Conservation (phyloP, 768 basidiomycete genomes). For the Hortiboletus campestris region DNA sequence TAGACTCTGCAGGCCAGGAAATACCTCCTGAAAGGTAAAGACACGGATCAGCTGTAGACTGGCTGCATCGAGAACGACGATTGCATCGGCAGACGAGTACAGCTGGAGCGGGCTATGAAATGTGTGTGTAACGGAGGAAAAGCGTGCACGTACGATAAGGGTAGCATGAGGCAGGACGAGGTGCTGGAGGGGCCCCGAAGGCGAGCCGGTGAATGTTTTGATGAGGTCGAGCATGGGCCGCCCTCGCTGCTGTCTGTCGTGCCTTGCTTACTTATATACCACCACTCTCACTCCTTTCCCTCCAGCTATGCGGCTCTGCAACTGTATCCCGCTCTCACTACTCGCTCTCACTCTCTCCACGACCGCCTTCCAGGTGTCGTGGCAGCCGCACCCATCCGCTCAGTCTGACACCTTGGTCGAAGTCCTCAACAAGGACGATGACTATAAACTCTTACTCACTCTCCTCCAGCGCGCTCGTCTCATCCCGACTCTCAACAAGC, state of each 20-base stretch:
- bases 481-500: conserved; percentile 86
- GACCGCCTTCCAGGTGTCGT: conserved; percentile 24
- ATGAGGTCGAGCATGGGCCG: conserved; percentile 47
- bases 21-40: conserved; percentile 79
- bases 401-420: conserved; percentile 70
- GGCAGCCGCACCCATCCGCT: conserved; percentile 19
- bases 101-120: conserved; percentile 42
- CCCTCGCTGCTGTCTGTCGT: neutral
- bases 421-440: conserved; percentile 66
- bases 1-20: conserved; percentile 53
- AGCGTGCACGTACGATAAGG: conserved; percentile 52
- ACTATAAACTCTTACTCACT: conserved; percentile 71
- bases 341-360: conserved; percentile 20
- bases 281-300: neutral
- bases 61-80: conserved; percentile 72
- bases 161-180: conserved; percentile 54
- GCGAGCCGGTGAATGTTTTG: conserved; percentile 48
- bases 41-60: conserved; percentile 63
- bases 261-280: conserved; percentile 11
- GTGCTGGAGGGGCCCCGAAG: conserved; percentile 53
- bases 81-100: conserved; percentile 67
- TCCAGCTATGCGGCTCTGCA: conserved; percentile 33
- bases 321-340: conserved; percentile 36
- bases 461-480: conserved; percentile 84
- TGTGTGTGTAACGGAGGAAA: neutral